A percentile compares a stretch with the other conserved stretches of the same genome.
These are phyloP conservation scores for Fraxinus nigra DNA, from an alignment of 305 asterid species.

Conservation along the genomic window DNA sequence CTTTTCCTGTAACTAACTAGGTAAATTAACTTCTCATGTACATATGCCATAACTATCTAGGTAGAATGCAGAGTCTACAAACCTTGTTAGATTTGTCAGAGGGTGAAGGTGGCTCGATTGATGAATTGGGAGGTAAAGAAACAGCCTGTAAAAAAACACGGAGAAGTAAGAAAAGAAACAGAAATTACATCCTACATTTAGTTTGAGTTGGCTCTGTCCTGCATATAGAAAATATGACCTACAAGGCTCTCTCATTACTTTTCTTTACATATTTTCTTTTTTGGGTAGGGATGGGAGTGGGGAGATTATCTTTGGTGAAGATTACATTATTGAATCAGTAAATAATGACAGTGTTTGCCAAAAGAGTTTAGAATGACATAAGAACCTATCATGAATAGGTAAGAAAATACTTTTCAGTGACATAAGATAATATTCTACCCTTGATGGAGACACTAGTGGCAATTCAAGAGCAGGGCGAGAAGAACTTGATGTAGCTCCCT, in stretches of 20 bases:
- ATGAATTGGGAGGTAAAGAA: conserved; percentile 49
- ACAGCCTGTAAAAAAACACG: conserved; percentile 37
- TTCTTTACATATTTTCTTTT: background rate
- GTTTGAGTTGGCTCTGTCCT: background rate
- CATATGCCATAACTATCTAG: background rate
- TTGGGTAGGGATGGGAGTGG: background rate
- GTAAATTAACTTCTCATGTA: background rate
- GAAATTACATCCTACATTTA: background rate
- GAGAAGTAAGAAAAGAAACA: background rate
- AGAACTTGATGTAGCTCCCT: conserved; percentile 61
- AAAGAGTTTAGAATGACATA: background rate
- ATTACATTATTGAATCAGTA: background rate
- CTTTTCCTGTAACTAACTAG: background rate
- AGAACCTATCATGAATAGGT: conserved; percentile 4
- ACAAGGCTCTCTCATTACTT: background rate
- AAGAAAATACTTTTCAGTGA: conserved; percentile 4
- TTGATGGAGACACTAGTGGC: conserved; percentile 53
- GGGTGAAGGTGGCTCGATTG: conserved; percentile 52
- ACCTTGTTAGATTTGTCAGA: conserved; percentile 39
- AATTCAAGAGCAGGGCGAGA: conserved; percentile 57
- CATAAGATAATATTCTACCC: conserved; percentile 45
- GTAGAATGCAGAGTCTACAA: conserved; percentile 14
- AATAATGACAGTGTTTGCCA: background rate
- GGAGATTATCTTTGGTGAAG: background rate
- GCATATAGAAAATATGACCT: background rate